Evolutionary conservation across 371 early-diverging fungal genomes (phyloP), one percentile per base, ranked within the genome.

Genomic region (Actinomortierella ambigua): DNA sequence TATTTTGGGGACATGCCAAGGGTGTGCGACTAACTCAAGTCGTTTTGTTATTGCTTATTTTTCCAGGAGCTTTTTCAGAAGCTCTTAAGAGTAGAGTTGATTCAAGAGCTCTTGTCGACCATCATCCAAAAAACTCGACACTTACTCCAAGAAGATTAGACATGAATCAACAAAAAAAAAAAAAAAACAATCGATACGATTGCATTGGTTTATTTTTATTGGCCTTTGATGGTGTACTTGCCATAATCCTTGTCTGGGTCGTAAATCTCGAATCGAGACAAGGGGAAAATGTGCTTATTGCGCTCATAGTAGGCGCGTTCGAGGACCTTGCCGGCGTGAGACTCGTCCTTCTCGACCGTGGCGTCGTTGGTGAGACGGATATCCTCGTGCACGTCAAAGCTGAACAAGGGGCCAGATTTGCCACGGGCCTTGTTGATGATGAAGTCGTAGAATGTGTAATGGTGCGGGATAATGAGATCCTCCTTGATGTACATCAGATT

Each of bases 201-300:
- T 34, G 34, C 34, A 34, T 34, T 34, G 4, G 24, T 26, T 27
- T 66, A 63, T 28, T 60, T 56, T 6, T 24, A 28, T 3, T 40
- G 17, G 23, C 66, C 90, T 29, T 86, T 86, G 69, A 88, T 84
- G 0, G 91, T 85, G 75, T 96, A 96, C 56, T 86, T 81, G 54
- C 94, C 94, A 76, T 95, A 96, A 80, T 86, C 79, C 79, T 93
- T 93, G 53, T 91, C 85, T 0, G 96, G 95, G 65, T 96, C 96
- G 77, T 92, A 97, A 8, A 92, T 82, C 76, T 97, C 96, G 95
- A 96, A 97, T 50, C 97, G 88, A 47, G 89, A 91, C 0, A 96
- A 94, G 5, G 98, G 97, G 71, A 97, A 97, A 26, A 96, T 97
- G 55, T 97, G 98, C 79, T 96, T 97, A 76, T 97, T 95, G 59